phyloP scores from a whole-genome alignment of 2,329 filamentous ascomycete genomes.

The Didymellaceae sp. region DNA sequence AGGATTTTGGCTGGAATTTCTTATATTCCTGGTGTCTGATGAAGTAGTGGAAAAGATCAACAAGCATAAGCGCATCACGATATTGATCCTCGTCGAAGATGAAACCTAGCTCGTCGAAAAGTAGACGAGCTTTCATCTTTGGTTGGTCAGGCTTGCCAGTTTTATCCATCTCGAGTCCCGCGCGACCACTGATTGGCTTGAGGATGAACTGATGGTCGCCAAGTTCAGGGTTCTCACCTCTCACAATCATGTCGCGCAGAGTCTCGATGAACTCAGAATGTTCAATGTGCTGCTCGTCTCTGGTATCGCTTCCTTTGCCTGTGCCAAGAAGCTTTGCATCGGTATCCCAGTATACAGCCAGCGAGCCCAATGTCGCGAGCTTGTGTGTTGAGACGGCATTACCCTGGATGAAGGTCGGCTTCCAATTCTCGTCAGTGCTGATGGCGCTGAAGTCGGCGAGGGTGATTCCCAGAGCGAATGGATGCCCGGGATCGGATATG shows the following conservation, averaged over 20 bases:
- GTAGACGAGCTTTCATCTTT: conserved; percentile 85
- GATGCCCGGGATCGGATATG: conserved; percentile 91
- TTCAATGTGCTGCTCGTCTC: conserved; percentile 64
- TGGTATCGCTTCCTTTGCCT: conserved; percentile 73
- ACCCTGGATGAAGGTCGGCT: conserved; percentile 93
- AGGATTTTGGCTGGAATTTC: conserved; percentile 83
- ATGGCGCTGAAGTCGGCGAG: conserved; percentile 96
- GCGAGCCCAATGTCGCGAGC: conserved; percentile 83
- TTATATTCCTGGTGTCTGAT: conserved; percentile 98
- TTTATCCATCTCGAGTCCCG: conserved; percentile 94
- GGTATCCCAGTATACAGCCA: conserved; percentile 98
- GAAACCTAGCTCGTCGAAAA: conserved; percentile 97
- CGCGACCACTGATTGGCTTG: conserved; percentile 92
- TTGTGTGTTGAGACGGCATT: conserved; percentile 87
- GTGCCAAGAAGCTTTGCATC: conserved; percentile 84
- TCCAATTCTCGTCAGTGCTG: conserved; percentile 94
- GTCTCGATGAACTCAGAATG: conserved; percentile 79
- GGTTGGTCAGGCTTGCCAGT: conserved; percentile 79
- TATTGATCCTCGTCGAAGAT: conserved; percentile 99
- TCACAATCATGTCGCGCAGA: conserved; percentile 81
- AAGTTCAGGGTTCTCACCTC: conserved; percentile 64
- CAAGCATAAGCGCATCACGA: conserved; percentile 95
- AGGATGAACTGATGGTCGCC: conserved; percentile 87
- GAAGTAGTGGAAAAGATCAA: conserved; percentile 98
- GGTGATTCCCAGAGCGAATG: conserved; percentile 90